Base-by-base conservation (phyloP, 1,284 basidiomycete genomes). In the Cystobasidiaceae sp. region DNA sequence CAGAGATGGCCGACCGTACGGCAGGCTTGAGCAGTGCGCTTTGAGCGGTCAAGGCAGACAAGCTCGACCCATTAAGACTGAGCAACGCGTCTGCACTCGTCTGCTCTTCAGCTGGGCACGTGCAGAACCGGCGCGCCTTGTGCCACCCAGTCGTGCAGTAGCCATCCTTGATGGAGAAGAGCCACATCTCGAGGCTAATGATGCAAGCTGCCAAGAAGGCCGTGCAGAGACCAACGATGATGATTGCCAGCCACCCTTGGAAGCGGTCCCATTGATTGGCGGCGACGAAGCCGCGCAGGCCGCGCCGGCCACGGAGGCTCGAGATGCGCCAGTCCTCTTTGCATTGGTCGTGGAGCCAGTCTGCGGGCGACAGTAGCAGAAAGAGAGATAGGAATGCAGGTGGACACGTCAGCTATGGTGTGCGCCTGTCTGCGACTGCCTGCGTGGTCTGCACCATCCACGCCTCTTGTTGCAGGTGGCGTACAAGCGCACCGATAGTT, bases 111-210 rank as follows among this genome's bases (percentile, higher is more conserved):
- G 82, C 75, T 91, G 94, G 28, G 61, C 61, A 64, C 52, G 61
- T 56, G 75, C 93, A 97, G 77, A 92, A 90, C 2, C 85, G 81
- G 73, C 84, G 86, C 1, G 92, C 85, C 63, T 83, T 86, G 77
- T 83, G 87, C 86, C 87, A 89, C 1, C 81, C 80, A 0, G 77
- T 76, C 1, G 75, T 73, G 76, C 93, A 97, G 75, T 89, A 91
- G 0, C 94, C 94, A 61, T 92, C 89, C 77, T 97, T 97, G 70
- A 88, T 76, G 75, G 96, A 91, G 73, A 97, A 97, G n/a, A 97
- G 79, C 81, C 86, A 87, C 75, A 90, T 88, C 74, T 98, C 94
- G 63, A 84, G 82, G 30, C 89, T 85, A 41, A 94, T 85, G 71
- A 98, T 89, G 57, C 88, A 77, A 75, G 91, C 97, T 0, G 94